These are phyloP conservation scores for Mollisia scopiformis DNA, from an alignment of 2,329 filamentous ascomycete species.

Conservation along the genomic window DNA sequence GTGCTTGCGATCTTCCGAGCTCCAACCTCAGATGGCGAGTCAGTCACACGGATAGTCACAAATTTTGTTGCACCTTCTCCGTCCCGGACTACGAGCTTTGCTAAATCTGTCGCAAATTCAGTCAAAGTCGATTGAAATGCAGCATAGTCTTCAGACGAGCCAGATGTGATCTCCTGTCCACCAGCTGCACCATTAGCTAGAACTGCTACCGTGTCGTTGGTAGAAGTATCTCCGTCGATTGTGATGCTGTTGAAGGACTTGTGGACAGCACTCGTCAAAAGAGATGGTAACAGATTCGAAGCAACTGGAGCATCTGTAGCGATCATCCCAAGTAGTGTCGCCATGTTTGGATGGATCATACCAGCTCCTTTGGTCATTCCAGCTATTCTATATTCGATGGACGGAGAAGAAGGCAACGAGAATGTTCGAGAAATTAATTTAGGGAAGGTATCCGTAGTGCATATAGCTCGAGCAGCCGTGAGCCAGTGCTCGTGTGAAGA, in stretches of 20 bases:
- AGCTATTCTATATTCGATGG: conserved; percentile 78
- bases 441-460: conserved; percentile 97
- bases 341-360: conserved; percentile 99
- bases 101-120: conserved; percentile 79
- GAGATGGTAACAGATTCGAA: conserved; percentile 64
- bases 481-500: conserved; percentile 86
- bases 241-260: conserved; percentile 96
- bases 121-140: conserved; percentile 74
- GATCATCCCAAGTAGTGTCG: conserved; percentile 87
- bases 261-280: conserved; percentile 76
- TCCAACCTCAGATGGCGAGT: conserved; percentile 68
- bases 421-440: conserved; percentile 90
- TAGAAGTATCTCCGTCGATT: conserved; percentile 95
- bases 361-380: conserved; percentile 98
- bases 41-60: conserved; percentile 84
- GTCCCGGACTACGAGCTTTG: conserved; percentile 92
- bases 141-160: conserved; percentile 63
- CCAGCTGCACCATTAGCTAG: conserved; percentile 95
- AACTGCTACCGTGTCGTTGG: conserved; percentile 93
- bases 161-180: conserved; percentile 62
- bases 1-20: conserved; percentile 82
- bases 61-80: conserved; percentile 99
- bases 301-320: conserved; percentile 88
- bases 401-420: conserved; percentile 77
- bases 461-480: conserved; percentile 84